A percentile compares a stretch with the other conserved stretches of the same genome.
These are phyloP conservation scores for Aspergillus sp. DNA, from an alignment of 2,329 filamentous ascomycete genomes.

Conservation along the genomic window DNA sequence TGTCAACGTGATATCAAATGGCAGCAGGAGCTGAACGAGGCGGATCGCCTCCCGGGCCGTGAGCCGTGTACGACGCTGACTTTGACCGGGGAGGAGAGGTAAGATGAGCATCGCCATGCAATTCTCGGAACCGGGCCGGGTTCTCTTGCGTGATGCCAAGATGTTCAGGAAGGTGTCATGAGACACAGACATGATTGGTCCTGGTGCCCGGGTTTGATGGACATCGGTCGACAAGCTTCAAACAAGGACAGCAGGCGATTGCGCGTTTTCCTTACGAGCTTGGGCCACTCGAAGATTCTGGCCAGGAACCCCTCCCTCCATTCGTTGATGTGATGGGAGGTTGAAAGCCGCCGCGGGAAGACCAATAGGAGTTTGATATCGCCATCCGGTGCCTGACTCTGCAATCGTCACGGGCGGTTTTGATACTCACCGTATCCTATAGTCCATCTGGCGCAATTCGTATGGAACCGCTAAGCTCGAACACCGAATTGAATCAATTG, in stretches of 20 bases:
- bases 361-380: slow-evolving; percentile 7
- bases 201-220: background rate
- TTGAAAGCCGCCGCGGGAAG: slow-evolving; percentile 7
- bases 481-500: background rate
- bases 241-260: background rate
- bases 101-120: background rate
- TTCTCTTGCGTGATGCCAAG: slow-evolving; percentile 1
- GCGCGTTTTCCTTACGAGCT: background rate
- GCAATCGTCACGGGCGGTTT: background rate
- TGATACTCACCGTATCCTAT: background rate
- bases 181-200: background rate
- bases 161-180: slow-evolving; percentile 8
- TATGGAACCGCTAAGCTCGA: background rate
- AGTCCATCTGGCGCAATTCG: background rate
- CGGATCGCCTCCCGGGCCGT: background rate
- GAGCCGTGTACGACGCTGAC: background rate
- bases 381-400: slow-evolving; percentile 6
- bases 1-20: background rate
- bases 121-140: background rate
- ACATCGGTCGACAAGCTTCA: background rate
- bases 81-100: background rate
- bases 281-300: background rate
- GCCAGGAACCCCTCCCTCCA: background rate
- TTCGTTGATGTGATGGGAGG: background rate
- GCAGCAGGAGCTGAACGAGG: background rate